Base-by-base conservation (phyloP, 2,329 filamentous ascomycete genomes). In the Colletotrichum magnum region DNA sequence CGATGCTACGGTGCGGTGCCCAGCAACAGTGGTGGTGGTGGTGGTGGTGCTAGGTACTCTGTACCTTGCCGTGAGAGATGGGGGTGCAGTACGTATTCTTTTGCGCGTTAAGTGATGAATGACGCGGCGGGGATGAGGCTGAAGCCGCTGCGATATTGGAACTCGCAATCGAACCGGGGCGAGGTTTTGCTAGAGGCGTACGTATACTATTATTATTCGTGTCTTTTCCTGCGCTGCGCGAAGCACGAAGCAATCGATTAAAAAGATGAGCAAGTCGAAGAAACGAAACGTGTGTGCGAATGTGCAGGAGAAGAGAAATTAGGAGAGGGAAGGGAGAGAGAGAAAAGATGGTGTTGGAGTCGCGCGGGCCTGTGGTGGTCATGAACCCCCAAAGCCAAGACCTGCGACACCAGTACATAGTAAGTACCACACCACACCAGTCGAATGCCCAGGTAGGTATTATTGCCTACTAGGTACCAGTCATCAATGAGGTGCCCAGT, bases 61-160 rank as follows among this genome's bases (percentile, higher is more conserved):
- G 18, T 36, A 36, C 32, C 32, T 36, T 36, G 32, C 32, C 32
- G 32, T 10, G 28, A 32, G 5, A 32, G 7, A 32, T n/a, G 4
- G 24, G 47, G 52, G 16, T 58, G 13, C 45, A 43, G 54, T 64
- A 64, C 62, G 54, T 64, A 64, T 59, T 12, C 21, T 24, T 59
- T 50, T 45, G 56, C 36, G 48, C 56, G 63, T 16, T 41, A n/a
- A 54, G 51, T 9, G 56, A 65, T 66, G 45, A 66, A 65, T 66
- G 45, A 66, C 50, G 62, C 50, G 62, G 66, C 62, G 45, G 57
- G 26, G 41, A 21, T 66, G 62, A 53, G 32, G 60, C 51, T 63
- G 41, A 41, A 54, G 50, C 47, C 21, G 60, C 21, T 6, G 51
- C 43, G 10, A 52, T 52, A 12, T 21, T 28, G 50, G 13, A 52